Conservation (phyloP, 2,329 filamentous ascomycete genomes). For the Incumbomyces lentus region DNA sequence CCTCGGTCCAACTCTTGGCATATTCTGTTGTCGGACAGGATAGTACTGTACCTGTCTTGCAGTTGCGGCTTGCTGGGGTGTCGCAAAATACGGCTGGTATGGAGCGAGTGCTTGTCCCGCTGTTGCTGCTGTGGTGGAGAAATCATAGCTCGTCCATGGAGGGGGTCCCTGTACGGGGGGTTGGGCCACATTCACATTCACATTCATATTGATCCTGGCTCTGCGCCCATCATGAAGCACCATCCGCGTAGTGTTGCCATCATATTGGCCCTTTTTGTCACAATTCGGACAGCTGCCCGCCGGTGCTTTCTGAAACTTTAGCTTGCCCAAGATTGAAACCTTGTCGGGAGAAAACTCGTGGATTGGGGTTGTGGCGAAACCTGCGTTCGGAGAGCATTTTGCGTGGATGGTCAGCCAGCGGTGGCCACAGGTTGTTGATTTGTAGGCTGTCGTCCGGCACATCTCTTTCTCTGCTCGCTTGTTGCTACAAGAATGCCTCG, state of each 20-base stretch:
- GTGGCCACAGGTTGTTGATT: constrained; percentile 37
- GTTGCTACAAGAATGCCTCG: no score
- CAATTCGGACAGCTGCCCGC: constrained; percentile 24
- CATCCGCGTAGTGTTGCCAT: constrained; percentile 24
- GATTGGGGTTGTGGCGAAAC: constrained; percentile 17
- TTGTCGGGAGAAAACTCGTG: constrained; percentile 21
- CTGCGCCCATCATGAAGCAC: constrained; percentile 10
- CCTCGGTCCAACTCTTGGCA: background rate
- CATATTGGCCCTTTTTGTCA: constrained; percentile 25
- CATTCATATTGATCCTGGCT: no score
- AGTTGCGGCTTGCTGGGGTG: background rate
- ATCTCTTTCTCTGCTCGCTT: background rate
- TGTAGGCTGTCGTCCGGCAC: constrained; percentile 25
- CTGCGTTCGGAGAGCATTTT: constrained; percentile 29
- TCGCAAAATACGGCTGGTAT: background rate
- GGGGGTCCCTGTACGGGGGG: no score
- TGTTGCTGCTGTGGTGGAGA: background rate
- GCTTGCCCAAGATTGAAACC: constrained; percentile 13
- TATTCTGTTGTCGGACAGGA: background rate
- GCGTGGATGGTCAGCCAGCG: constrained; percentile 39
- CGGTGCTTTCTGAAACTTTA: constrained; percentile 14
- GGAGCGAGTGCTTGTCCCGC: background rate
- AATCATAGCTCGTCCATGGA: no score
- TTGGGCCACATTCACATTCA: no score
- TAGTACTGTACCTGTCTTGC: background rate